Percentiles rank a stretch among this genome's conserved stretches.
phyloP scores from a whole-genome alignment of 768 basidiomycete genomes.

The Suillus spraguei region DNA sequence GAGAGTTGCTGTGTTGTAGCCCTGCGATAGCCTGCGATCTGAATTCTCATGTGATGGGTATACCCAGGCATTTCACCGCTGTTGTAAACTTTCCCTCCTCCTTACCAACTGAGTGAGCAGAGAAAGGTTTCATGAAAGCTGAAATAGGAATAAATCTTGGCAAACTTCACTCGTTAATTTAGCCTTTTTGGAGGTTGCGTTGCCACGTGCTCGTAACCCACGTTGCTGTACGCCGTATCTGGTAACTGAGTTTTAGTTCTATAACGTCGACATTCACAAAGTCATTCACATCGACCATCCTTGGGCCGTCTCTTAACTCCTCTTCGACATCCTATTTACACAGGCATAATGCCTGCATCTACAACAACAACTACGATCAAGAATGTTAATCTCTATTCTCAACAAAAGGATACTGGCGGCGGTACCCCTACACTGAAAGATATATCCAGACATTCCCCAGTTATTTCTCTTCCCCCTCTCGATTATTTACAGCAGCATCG shows the following conservation, averaged over 20 bases:
- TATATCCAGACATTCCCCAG: slow-evolving; percentile 48
- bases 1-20: slow-evolving; percentile 12
- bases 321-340: slow-evolving; percentile 11
- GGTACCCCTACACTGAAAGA: slow-evolving; percentile 33
- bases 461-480: slow-evolving; percentile 70
- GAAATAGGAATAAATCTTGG: slow-evolving; percentile 13
- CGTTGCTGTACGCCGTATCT: slow-evolving; percentile 29
- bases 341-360: slow-evolving; percentile 16
- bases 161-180: slow-evolving; percentile 22
- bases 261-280: slow-evolving; percentile 33
- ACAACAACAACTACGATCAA: slow-evolving; percentile 16
- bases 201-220: slow-evolving; percentile 35
- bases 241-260: slow-evolving; percentile 24
- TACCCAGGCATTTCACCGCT: slow-evolving; percentile 10
- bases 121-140: slow-evolving; percentile 17
- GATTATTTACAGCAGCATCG: slow-evolving; percentile 80
- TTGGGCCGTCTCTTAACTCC: slow-evolving; percentile 9
- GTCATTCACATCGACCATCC: slow-evolving; percentile 17
- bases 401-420: slow-evolving; percentile 17
- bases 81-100: slow-evolving; percentile 13
- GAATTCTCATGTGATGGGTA: slow-evolving; percentile 10
- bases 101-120: slow-evolving; percentile 11
- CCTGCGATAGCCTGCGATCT: slow-evolving; percentile 12
- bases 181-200: slow-evolving; percentile 22
- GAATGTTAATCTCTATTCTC: slow-evolving; percentile 12